Conservation (phyloP, 1,139 yeast genomes). For the Saccharomyces hybrid region DNA sequence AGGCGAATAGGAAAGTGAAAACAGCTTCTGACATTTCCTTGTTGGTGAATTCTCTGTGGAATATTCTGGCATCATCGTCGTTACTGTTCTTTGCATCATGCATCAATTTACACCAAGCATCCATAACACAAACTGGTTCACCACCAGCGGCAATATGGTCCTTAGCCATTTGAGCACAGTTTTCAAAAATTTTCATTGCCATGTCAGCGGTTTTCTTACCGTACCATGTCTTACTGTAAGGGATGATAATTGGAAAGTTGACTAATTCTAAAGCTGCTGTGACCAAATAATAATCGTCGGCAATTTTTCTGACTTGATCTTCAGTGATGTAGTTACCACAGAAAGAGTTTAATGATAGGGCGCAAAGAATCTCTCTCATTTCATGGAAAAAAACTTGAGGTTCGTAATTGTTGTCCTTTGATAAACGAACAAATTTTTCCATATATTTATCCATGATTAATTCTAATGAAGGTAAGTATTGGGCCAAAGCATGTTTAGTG, state of each 20-base stretch:
- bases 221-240: slow-evolving; percentile 96
- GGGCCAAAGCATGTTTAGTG: slow-evolving; percentile 72
- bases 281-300: slow-evolving; percentile 84
- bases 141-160: slow-evolving; percentile 72
- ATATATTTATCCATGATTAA: slow-evolving; percentile 74
- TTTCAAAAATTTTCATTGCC: slow-evolving; percentile 85
- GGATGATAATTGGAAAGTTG: slow-evolving; percentile 92
- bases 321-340: slow-evolving; percentile 94
- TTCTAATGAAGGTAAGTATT: slow-evolving; percentile 80
- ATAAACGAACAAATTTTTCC: slow-evolving; percentile 51
- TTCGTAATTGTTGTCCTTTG: slow-evolving; percentile 42
- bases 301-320: slow-evolving; percentile 75
- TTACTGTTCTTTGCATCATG: slow-evolving; percentile 57
- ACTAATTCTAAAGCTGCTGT: slow-evolving; percentile 96
- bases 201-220: slow-evolving; percentile 89
- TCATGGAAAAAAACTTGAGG: slow-evolving; percentile 80
- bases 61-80: slow-evolving; percentile 40
- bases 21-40: slow-evolving; percentile 92
- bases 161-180: slow-evolving; percentile 83
- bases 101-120: slow-evolving; percentile 88
- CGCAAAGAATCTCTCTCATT: slow-evolving; percentile 94
- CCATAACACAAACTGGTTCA: slow-evolving; percentile 81
- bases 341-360: slow-evolving; percentile 83
- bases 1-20: slow-evolving; percentile 92
- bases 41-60: slow-evolving; percentile 78